These are phyloP conservation scores for Arthrobotrys conoides DNA, from an alignment of 2,329 filamentous ascomycete genomes.

Conservation along the genomic window DNA sequence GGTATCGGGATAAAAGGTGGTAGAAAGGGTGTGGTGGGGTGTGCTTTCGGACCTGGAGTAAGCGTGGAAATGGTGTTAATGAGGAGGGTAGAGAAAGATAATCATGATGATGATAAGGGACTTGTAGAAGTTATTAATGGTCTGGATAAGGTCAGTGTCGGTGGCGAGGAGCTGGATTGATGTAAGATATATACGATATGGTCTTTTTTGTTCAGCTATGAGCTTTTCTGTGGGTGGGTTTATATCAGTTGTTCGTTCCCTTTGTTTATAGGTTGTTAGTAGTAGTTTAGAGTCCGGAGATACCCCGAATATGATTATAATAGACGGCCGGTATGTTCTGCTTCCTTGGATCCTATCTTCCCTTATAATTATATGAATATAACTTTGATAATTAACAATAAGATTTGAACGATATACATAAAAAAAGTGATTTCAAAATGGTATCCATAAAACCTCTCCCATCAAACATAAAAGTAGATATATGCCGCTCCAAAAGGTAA, in stretches of 20 bases:
- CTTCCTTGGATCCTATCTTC: not conserved
- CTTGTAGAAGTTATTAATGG: conserved; percentile 33
- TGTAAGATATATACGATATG: not conserved
- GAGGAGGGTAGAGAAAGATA: conserved; percentile 68
- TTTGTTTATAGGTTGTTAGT: not conserved
- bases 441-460: conserved; percentile 11
- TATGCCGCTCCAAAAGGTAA: conserved; percentile 35
- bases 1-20: conserved; percentile 64
- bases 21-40: conserved; percentile 76
- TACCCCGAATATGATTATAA: conserved; percentile 23
- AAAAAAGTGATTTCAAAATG: conserved; percentile 1
- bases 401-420: too few species aligned
- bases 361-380: too few species aligned
- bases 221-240: not conserved
- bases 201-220: not conserved
- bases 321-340: not conserved
- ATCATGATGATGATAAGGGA: not conserved
- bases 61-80: conserved; percentile 78
- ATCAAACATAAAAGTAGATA: conserved; percentile 2
- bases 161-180: conserved; percentile 53
- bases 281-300: conserved; percentile 20
- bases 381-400: not conserved
- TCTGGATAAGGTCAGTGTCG: conserved; percentile 22
- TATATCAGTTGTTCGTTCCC: not conserved
- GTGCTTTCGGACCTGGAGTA: conserved; percentile 80